phyloP scores from a whole-genome alignment of 306 rosid species.

The Castanea sativa region DNA sequence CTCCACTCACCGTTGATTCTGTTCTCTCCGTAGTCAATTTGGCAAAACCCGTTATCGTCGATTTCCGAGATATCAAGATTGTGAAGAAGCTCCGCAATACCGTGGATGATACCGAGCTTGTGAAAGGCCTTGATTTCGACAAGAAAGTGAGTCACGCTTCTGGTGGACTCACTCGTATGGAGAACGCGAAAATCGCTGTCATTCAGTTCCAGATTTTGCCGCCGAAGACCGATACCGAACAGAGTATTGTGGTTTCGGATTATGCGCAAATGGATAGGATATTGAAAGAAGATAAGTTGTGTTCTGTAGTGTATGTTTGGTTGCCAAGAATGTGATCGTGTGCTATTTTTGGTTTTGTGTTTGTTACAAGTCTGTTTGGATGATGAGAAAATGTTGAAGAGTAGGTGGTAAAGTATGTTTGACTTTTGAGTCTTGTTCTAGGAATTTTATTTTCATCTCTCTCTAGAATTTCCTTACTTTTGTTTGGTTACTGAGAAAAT shows the following conservation, averaged over 20 bases:
- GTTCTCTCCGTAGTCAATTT: slow-evolving; percentile 72
- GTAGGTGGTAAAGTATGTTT: no score
- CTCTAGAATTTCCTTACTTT: no score
- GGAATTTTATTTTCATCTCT: no score
- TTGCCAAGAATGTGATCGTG: no score
- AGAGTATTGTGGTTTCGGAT: slow-evolving; percentile 91
- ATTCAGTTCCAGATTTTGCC: slow-evolving; percentile 98
- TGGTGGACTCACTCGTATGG: slow-evolving; percentile 87
- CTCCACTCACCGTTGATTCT: slow-evolving; percentile 82
- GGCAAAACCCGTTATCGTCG: slow-evolving; percentile 60
- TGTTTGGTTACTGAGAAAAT: no score
- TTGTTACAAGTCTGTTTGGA: no score
- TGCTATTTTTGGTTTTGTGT: no score
- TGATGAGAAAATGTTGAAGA: no score
- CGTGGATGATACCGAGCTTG: slow-evolving; percentile 76
- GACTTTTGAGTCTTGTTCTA: no score
- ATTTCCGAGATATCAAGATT: slow-evolving; percentile 81
- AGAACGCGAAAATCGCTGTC: slow-evolving; percentile 84
- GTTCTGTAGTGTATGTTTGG: no score
- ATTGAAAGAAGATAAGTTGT: slow-evolving; percentile 85
- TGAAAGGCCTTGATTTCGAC: slow-evolving; percentile 79
- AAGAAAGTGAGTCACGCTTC: slow-evolving; percentile 92
- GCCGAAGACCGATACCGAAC: slow-evolving; percentile 85
- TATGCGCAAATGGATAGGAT: slow-evolving; percentile 98
- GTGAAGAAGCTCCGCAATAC: slow-evolving; percentile 93